Percentiles rank a stretch among this genome's conserved stretches.
These are phyloP conservation scores for Globisporangium iwayamae DNA, from an alignment of 352 stramenopile genomes.

Conservation along the genomic window DNA sequence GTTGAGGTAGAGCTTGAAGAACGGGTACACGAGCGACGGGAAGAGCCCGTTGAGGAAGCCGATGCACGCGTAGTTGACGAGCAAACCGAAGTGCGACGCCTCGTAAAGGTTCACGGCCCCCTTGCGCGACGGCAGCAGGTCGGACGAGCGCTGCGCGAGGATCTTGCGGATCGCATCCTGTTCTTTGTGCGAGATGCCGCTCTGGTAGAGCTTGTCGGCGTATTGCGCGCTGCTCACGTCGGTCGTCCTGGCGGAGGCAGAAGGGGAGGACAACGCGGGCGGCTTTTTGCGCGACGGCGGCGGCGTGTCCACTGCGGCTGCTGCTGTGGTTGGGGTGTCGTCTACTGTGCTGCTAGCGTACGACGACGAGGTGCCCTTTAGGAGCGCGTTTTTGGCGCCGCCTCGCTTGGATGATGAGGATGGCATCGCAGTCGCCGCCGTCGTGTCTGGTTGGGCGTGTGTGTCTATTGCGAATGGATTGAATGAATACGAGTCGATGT, in stretches of 20 bases:
- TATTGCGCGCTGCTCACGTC: neutral
- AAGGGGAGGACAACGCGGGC: neutral
- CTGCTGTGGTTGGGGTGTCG: neutral
- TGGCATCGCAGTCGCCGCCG: neutral
- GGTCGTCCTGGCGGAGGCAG: neutral
- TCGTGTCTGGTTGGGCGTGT: neutral
- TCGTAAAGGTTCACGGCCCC: conserved; percentile 37
- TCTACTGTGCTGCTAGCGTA: neutral
- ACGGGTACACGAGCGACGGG: conserved; percentile 61
- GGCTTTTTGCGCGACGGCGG: conserved; percentile 5
- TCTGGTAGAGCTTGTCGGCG: conserved; percentile 12
- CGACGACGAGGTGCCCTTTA: conserved; percentile 7
- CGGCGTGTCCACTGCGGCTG: neutral
- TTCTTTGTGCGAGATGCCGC: conserved; percentile 12
- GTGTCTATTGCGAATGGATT: neutral
- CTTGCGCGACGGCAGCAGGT: conserved; percentile 37
- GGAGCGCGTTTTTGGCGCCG: conserved; percentile 2
- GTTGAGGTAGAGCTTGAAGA: conserved; percentile 79
- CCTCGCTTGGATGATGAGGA: conserved; percentile 1
- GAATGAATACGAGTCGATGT: neutral
- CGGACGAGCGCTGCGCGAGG: conserved; percentile 31
- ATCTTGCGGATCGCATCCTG: conserved; percentile 34
- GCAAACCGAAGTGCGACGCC: conserved; percentile 39
- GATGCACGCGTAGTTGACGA: conserved; percentile 72
- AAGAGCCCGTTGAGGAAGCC: conserved; percentile 70